Evolutionary conservation across 139 green algal genomes (phyloP).

Genomic region (Nannochloris sp.): DNA sequence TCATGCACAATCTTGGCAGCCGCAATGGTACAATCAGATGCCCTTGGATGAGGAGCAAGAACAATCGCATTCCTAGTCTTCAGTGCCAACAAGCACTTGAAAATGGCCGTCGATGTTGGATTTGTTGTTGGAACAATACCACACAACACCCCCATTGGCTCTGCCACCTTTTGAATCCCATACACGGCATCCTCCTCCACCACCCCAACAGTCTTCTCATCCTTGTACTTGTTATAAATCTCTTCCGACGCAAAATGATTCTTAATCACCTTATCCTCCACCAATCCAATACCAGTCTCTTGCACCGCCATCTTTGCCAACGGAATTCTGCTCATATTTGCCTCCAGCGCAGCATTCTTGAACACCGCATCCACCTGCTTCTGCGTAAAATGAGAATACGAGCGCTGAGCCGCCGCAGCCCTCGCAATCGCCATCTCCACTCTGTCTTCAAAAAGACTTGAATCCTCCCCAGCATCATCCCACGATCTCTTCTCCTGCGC

Average conservation of each 20-base stretch:
- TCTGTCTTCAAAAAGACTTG: slow-evolving; percentile 12
- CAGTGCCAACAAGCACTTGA: slow-evolving; percentile 53
- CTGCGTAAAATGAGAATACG: slow-evolving; percentile 37
- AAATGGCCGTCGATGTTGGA: slow-evolving; percentile 39
- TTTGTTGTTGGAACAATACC: slow-evolving; percentile 64
- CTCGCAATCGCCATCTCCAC: neutral
- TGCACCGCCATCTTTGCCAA: slow-evolving; percentile 55
- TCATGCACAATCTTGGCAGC: slow-evolving; percentile 50
- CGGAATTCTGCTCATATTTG: slow-evolving; percentile 40
- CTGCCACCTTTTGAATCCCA: slow-evolving; percentile 42
- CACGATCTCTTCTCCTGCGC: neutral
- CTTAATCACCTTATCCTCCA: slow-evolving; percentile 57
- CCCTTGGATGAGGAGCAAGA: slow-evolving; percentile 52
- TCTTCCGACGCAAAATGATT: slow-evolving; percentile 67
- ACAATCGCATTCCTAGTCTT: slow-evolving; percentile 65
- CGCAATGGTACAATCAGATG: slow-evolving; percentile 40
- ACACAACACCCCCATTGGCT: slow-evolving; percentile 47
- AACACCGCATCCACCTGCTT: slow-evolving; percentile 44
- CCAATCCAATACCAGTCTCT: slow-evolving; percentile 48
- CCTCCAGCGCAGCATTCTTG: slow-evolving; percentile 32
- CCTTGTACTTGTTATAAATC: slow-evolving; percentile 73
- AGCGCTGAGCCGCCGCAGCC: slow-evolving; percentile 24
- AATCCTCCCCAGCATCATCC: slow-evolving; percentile 7
- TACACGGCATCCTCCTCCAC: slow-evolving; percentile 40
- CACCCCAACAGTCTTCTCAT: slow-evolving; percentile 56